Conservation (phyloP, 2,329 filamentous ascomycete species). For the Aspergillus ochraceoroseus region DNA sequence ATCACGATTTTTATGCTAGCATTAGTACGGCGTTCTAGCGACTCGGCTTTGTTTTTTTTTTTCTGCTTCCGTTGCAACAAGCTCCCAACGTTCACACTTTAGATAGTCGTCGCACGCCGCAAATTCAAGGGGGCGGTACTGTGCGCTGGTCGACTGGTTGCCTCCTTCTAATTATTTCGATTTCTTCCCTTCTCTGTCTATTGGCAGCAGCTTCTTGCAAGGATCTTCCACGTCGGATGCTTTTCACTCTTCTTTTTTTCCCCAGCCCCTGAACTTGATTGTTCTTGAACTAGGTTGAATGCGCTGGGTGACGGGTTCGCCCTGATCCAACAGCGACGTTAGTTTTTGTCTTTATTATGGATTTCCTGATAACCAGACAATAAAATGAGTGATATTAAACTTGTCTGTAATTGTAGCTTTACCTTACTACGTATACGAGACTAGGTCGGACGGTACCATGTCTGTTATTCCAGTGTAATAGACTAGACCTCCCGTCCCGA, state of each 20-base stretch:
- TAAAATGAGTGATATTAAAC: slow-evolving; percentile 7
- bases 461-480: too few species aligned
- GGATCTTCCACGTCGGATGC: background rate
- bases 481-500: too few species aligned
- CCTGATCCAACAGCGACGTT: slow-evolving; percentile 10
- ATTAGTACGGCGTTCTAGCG: slow-evolving; percentile 46
- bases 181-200: slow-evolving; percentile 24
- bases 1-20: slow-evolving; percentile 41
- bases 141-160: slow-evolving; percentile 43
- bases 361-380: slow-evolving; percentile 6
- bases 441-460: too few species aligned
- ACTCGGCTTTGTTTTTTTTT: slow-evolving; percentile 26
- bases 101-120: slow-evolving; percentile 42
- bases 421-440: too few species aligned
- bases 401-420: background rate
- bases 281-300: slow-evolving; percentile 8
- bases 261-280: background rate
- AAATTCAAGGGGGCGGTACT: slow-evolving; percentile 36
- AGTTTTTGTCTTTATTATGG: slow-evolving; percentile 7
- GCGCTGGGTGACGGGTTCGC: slow-evolving; percentile 7
- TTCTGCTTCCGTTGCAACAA: slow-evolving; percentile 15
- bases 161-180: slow-evolving; percentile 34
- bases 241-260: background rate
- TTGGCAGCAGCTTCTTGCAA: slow-evolving; percentile 11
- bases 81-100: slow-evolving; percentile 31